phyloP scores from a whole-genome alignment of 2,329 filamentous ascomycete genomes.

The Sclerotinia minor region DNA sequence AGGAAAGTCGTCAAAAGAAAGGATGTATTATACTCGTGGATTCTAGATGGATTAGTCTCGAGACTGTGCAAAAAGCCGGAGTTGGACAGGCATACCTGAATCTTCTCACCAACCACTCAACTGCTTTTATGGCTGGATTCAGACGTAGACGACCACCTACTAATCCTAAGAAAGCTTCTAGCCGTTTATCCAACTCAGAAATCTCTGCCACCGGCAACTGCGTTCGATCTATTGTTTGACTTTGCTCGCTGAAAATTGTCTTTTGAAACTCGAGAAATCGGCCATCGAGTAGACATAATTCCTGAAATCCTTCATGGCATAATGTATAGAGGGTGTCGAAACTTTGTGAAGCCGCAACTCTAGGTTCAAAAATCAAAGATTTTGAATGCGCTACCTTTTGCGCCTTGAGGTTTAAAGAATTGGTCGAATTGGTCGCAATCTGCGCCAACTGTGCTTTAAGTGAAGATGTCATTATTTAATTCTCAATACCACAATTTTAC shows the following conservation, averaged over 20 bases:
- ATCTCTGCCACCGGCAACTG: constrained; percentile 84
- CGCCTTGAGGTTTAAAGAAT: constrained; percentile 87
- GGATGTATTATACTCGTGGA: constrained; percentile 87
- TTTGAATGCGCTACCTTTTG: constrained; percentile 91
- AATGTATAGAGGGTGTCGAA: constrained; percentile 86
- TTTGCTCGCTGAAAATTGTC: constrained; percentile 91
- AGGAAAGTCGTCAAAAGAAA: constrained; percentile 81
- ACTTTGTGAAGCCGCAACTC: constrained; percentile 81
- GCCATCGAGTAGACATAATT: constrained; percentile 82
- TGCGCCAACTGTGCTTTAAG: constrained; percentile 92
- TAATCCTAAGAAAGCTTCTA: constrained; percentile 82
- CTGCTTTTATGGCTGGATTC: constrained; percentile 82
- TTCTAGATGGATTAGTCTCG: constrained; percentile 50
- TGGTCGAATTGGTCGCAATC: constrained; percentile 85
- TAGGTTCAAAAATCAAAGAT: constrained; percentile 89
- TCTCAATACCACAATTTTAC: constrained; percentile 15
- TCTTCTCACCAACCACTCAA: constrained; percentile 92
- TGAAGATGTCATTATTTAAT: constrained; percentile 68
- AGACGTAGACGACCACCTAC: constrained; percentile 75
- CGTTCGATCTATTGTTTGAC: constrained; percentile 81
- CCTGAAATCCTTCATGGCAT: constrained; percentile 86
- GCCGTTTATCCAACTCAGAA: constrained; percentile 70
- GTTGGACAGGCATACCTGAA: constrained; percentile 64
- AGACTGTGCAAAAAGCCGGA: neutral
- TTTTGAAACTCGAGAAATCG: constrained; percentile 73